Evolutionary conservation across 106 monocot genomes (phyloP), one percentile per base, ranked within the genome.

Genomic region (Vanilla planifolia): DNA sequence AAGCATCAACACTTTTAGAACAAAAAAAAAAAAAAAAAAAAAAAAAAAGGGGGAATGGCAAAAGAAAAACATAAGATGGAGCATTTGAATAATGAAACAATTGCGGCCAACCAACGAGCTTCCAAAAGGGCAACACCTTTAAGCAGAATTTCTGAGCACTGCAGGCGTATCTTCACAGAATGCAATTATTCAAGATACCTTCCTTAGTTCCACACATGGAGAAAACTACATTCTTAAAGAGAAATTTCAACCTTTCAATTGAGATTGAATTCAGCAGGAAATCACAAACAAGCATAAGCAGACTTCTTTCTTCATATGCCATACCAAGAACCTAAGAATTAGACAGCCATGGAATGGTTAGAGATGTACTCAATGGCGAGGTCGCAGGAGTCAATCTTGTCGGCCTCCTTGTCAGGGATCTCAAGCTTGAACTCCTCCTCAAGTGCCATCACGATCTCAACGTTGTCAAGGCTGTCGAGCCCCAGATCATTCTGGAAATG

Each of bases 341-440:
- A 70, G 48, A 48, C 52, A 11, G 85, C 70, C 85, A 85, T 81
- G 24, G 85, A 77, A 43, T 85, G 85, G 36, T 72, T 62, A 13
- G 80, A 64, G 34, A 92, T 73, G 72, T 92, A 92, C 67, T 92
- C 92, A 15, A 92, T 80, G 27, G 92, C 92, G 15, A 83, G 70
- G 13, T 48, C 36, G 32, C 75, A 78, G 25, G 87, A 92, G 59
- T 87, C 87, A 42, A 92, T 92, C 80, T 84, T 80, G 41, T 87
- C 87, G 7, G 92, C 92, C 78, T 92, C 87, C 55, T 72, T 72
- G 67, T 92, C 92, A 0, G 92, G 92, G 43, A 92, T 87, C 78
- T 87, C 92, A n/a, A 92, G 87, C 75, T 92, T 92, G 66, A 92
- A 92, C 73, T 92, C 92, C 70, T 92, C 92, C 65, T 92, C 92